phyloP scores from a whole-genome alignment of 352 stramenopile genomes.

The Pythium grandisporangium region DNA sequence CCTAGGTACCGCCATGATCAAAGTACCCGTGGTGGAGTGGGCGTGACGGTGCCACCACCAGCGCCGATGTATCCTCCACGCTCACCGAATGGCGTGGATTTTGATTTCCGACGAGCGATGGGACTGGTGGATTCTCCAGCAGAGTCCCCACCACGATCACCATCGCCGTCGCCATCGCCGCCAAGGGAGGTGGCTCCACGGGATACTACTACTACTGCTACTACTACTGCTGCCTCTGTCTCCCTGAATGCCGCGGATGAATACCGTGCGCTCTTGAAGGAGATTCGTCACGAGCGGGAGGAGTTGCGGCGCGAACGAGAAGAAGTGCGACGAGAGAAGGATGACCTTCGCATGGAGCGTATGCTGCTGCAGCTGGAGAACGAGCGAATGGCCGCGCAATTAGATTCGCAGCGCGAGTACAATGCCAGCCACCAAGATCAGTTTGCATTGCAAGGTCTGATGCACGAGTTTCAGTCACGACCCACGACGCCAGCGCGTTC shows the following conservation, averaged over 20 bases:
- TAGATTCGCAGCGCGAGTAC: constrained; percentile 55
- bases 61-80: constrained; percentile 8
- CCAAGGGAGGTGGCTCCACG: too few relatives aligned
- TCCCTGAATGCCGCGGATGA: constrained; percentile 33
- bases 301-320: constrained; percentile 63
- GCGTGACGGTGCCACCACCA: too few relatives aligned
- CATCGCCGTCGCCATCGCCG: too few relatives aligned
- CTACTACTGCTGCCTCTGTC: too few relatives aligned
- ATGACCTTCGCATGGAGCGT: constrained; percentile 63
- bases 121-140: constrained; percentile 6
- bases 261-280: constrained; percentile 47
- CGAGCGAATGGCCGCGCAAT: constrained; percentile 51
- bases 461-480: too few relatives aligned
- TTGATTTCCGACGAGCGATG: constrained; percentile 8
- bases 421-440: too few relatives aligned
- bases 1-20: too few relatives aligned
- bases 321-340: constrained; percentile 53
- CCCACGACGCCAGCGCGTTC: too few relatives aligned
- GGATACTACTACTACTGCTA: too few relatives aligned
- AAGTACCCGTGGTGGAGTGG: too few relatives aligned
- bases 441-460: too few relatives aligned
- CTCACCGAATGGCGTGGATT: constrained; percentile 4
- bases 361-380: constrained; percentile 65
- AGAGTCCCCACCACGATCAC: too few relatives aligned
- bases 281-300: constrained; percentile 68